Conservation (phyloP, 1,284 basidiomycete genomes). For the Naganishia sp. region DNA sequence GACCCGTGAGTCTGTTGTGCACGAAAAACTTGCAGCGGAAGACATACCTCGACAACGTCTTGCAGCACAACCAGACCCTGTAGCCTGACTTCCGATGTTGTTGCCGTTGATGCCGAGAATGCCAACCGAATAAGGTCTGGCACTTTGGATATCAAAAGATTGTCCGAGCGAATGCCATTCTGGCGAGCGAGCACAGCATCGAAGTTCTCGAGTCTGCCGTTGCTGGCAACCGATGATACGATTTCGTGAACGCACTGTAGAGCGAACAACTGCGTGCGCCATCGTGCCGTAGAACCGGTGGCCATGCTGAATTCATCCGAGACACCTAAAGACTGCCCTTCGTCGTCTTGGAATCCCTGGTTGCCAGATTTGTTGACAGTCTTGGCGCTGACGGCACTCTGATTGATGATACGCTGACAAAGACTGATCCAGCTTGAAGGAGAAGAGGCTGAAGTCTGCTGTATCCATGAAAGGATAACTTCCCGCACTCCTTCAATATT, state of each 20-base stretch:
- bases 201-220: slow-evolving; percentile 77
- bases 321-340: slow-evolving; percentile 81
- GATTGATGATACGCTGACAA: slow-evolving; percentile 93
- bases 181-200: slow-evolving; percentile 66
- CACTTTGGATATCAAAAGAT: slow-evolving; percentile 50
- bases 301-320: slow-evolving; percentile 51
- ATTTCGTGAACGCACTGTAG: slow-evolving; percentile 89
- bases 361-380: slow-evolving; percentile 53
- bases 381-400: slow-evolving; percentile 52
- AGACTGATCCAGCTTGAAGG: slow-evolving; percentile 98
- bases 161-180: slow-evolving; percentile 42
- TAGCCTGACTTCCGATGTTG: slow-evolving; percentile 92
- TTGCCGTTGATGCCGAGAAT: slow-evolving; percentile 92
- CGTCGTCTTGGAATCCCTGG: slow-evolving; percentile 76
- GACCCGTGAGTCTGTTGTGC: neutral
- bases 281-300: slow-evolving; percentile 70
- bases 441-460: slow-evolving; percentile 87
- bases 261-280: slow-evolving; percentile 96
- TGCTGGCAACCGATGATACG: slow-evolving; percentile 70
- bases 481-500: slow-evolving; percentile 91
- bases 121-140: slow-evolving; percentile 93
- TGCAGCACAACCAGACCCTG: slow-evolving; percentile 85
- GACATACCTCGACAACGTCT: slow-evolving; percentile 83
- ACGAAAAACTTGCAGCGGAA: neutral
- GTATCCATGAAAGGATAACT: slow-evolving; percentile 92